Percentiles rank a stretch among this genome's conserved stretches.
Conservation (phyloP, 2,329 filamentous ascomycete genomes). For the Mollisiaceae sp. region DNA sequence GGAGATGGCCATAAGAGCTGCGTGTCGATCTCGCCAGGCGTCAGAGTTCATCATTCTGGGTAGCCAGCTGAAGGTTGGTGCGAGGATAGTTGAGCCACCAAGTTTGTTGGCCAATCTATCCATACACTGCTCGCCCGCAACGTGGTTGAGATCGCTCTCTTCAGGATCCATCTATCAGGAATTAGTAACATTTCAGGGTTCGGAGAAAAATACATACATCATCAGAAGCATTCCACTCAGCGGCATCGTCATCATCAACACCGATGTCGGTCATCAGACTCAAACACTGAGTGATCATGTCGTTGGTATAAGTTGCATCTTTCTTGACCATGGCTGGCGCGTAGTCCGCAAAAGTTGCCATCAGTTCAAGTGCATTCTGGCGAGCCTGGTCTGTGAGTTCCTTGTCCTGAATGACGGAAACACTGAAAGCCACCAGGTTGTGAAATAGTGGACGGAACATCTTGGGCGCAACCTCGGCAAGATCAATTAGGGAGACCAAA, state of each 20-base stretch:
- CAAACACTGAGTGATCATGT: constrained; percentile 98
- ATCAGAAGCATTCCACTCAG: constrained; percentile 91
- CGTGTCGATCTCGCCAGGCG: constrained; percentile 93
- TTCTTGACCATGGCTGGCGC: constrained; percentile 94
- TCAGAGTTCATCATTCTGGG: constrained; percentile 97
- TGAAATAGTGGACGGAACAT: constrained; percentile 98
- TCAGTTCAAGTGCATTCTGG: constrained; percentile 94
- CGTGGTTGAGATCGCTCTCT: constrained; percentile 96
- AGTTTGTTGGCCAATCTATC: constrained; percentile 96
- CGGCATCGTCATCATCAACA: constrained; percentile 89
- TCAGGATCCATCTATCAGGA: constrained; percentile 78
- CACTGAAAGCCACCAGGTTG: constrained; percentile 88
- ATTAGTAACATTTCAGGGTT: constrained; percentile 37
- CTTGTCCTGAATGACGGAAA: constrained; percentile 95
- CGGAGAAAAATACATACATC: constrained; percentile 65
- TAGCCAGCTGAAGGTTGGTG: constrained; percentile 95
- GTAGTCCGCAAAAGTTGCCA: constrained; percentile 97
- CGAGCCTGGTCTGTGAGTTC: constrained; percentile 87
- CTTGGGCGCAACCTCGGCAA: constrained; percentile 91
- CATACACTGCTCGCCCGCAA: constrained; percentile 98
- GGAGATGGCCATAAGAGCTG: constrained; percentile 97
- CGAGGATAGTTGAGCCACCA: constrained; percentile 88
- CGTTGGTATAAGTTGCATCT: constrained; percentile 85
- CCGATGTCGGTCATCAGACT: constrained; percentile 98
- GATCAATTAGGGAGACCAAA: constrained; percentile 87